A percentile compares a stretch with the other conserved stretches of the same genome.
phyloP scores from a whole-genome alignment of 163 green algal species.

The Scenedesmus sp. region DNA sequence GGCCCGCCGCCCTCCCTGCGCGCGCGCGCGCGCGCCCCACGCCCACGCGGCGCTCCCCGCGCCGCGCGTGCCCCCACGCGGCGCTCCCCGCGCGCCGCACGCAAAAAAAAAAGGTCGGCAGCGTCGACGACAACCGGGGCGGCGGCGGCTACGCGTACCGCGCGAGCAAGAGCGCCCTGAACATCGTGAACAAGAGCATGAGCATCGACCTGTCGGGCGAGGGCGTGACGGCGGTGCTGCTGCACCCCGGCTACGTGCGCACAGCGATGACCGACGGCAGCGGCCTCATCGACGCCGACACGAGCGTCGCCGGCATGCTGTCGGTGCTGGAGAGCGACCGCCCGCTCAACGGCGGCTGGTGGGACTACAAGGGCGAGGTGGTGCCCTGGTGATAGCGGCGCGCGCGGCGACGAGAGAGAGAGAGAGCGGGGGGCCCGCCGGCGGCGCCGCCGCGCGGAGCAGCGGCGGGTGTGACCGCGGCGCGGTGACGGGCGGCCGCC shows the following conservation, averaged over 20 bases:
- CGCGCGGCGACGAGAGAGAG: too few relatives aligned
- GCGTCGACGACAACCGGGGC: conserved; percentile 22
- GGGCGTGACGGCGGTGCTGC: conserved; percentile 56
- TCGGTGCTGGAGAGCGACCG: conserved; percentile 55
- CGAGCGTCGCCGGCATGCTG: conserved; percentile 56
- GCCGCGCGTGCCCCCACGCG: too few relatives aligned
- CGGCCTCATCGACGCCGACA: conserved; percentile 58
- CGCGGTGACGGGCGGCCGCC: too few relatives aligned
- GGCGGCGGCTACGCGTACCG: conserved; percentile 35
- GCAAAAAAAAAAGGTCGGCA: too few relatives aligned
- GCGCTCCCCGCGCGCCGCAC: too few relatives aligned
- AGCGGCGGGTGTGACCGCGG: too few relatives aligned
- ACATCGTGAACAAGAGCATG: conserved; percentile 71
- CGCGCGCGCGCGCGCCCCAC: too few relatives aligned
- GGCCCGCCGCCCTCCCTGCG: too few relatives aligned
- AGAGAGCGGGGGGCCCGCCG: too few relatives aligned
- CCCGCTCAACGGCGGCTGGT: conserved; percentile 58
- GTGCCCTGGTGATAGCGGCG: conserved; percentile 70
- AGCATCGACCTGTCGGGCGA: conserved; percentile 60
- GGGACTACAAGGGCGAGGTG: conserved; percentile 56
- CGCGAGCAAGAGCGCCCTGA: conserved; percentile 70
- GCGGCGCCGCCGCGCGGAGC: too few relatives aligned
- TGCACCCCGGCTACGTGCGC: conserved; percentile 65
- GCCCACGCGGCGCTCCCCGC: too few relatives aligned
- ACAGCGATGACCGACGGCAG: conserved; percentile 47